Base-by-base conservation (phyloP, 345 rosid species). In the Gossypium mustelinum region DNA sequence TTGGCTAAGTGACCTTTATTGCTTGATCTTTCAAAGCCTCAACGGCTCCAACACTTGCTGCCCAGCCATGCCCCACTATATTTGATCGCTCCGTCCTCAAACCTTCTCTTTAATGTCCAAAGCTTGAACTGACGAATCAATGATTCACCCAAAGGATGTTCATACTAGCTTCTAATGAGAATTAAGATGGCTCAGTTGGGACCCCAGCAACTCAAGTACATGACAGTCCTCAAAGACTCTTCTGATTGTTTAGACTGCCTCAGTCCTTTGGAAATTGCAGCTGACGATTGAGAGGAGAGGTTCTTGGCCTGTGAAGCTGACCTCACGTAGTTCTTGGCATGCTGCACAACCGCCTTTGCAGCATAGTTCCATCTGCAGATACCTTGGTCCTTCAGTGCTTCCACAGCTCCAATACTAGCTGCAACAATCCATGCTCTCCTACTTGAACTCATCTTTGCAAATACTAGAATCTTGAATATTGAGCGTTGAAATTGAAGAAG, bases 11-110 rank as follows among this genome's bases (percentile, higher is more conserved):
- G 81, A 82, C 66, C 85, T 81, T 2, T 5, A 86, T 27, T 20
- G 76, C 92, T 39, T 86, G 87, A 60, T 87, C 92, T 50, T 89
- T 91, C 20, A 86, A 24, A 3, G 90, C 88, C 80, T 87, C 94
- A 22, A 88, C 88, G 8, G 86, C 86, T 22, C 85, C 97, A 11
- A 89, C 68, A 44, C 84, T 81, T 14, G 79, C 82, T 2, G 87
- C 90, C 86, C 0, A 69, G 24, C 88, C 90, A 91, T 0, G 91
- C 82, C 47, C 83, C 88, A 74, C 83, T 34, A 5, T 85, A 3
- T 84, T 70, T 7, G 82, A 75, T 51, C 1, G 39, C 39, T 34
- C 39, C 39, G 39, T 34, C 39, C 6, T 34, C 6, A 34, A 34
- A 34, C 39, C 39, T 34, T 34, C 39, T 34, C 0, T 34, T 34